A percentile compares a stretch with the other conserved stretches of the same genome.
Evolutionary conservation across 495 filamentous ascomycete genomes (phyloP).

Genomic region (Aeminium ludgeri): DNA sequence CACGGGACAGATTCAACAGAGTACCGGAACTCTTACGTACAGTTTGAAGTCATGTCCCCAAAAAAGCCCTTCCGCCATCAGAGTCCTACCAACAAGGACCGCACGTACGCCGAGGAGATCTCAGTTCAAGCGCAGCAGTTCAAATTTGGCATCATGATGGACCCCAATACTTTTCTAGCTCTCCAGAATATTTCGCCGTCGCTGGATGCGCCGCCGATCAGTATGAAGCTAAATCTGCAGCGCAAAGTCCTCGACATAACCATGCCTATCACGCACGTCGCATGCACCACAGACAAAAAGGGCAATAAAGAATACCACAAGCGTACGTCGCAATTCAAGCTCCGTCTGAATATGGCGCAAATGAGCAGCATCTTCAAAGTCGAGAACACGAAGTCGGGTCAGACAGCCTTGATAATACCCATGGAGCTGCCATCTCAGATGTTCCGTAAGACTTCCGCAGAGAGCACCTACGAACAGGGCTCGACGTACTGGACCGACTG

Average conservation of each 20-base stretch:
- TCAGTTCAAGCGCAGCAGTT: conserved; percentile 10
- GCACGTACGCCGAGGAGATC: conserved; percentile 14
- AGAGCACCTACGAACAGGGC: conserved; percentile 26
- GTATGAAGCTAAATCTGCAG: conserved; percentile 21
- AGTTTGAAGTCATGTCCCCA: background rate
- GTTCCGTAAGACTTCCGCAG: conserved; percentile 37
- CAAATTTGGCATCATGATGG: conserved; percentile 36
- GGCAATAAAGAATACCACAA: background rate
- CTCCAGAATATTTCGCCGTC: conserved; percentile 26
- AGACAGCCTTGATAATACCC: conserved; percentile 37
- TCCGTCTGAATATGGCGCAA: conserved; percentile 49
- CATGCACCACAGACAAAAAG: background rate
- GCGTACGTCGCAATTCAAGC: background rate
- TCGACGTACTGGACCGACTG: conserved; percentile 41
- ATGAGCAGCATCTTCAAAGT: conserved; percentile 35
- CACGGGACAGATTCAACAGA: too few relatives aligned
- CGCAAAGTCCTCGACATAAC: conserved; percentile 22
- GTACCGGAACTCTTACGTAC: background rate
- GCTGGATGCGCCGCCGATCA: conserved; percentile 5
- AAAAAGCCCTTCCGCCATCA: conserved; percentile 1
- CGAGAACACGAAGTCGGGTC: conserved; percentile 21
- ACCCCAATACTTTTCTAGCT: conserved; percentile 30
- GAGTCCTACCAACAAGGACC: conserved; percentile 16
- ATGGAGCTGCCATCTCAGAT: conserved; percentile 49
- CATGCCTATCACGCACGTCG: conserved; percentile 9